These are phyloP conservation scores for Terfezia claveryi DNA, from an alignment of 495 filamentous ascomycete genomes.

Conservation along the genomic window DNA sequence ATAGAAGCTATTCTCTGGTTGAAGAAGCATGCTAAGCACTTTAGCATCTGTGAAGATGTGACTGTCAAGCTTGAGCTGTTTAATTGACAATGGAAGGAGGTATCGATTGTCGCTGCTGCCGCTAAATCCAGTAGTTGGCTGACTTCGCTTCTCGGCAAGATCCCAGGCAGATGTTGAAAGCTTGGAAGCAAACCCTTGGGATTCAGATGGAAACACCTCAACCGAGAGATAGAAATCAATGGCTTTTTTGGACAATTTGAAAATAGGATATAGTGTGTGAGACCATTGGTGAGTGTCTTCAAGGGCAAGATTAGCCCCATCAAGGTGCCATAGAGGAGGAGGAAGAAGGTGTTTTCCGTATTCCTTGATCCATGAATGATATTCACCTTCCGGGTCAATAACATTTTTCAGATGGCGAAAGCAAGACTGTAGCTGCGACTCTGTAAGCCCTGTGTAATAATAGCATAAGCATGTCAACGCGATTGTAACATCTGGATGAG, in stretches of 20 bases:
- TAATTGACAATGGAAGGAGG: conserved; percentile 23
- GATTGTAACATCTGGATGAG: conserved; percentile 27
- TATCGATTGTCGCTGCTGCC: conserved; percentile 25
- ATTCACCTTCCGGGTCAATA: conserved; percentile 24
- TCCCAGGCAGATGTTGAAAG: conserved; percentile 27
- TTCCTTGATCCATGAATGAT: conserved; percentile 22
- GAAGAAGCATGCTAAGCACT: conserved; percentile 23
- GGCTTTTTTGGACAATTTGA: conserved; percentile 17
- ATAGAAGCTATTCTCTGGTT: conserved; percentile 19
- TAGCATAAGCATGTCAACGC: conserved; percentile 24
- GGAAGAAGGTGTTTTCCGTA: neutral
- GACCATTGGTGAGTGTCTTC: conserved; percentile 21
- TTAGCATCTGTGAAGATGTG: conserved; percentile 24
- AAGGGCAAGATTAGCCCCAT: conserved; percentile 22
- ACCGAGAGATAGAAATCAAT: conserved; percentile 24
- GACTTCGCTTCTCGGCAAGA: conserved; percentile 12
- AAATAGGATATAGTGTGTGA: conserved; percentile 17
- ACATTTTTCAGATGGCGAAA: conserved; percentile 22
- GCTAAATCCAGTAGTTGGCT: conserved; percentile 25
- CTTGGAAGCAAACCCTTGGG: conserved; percentile 24
- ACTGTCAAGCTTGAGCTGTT: conserved; percentile 20
- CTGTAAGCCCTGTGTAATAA: conserved; percentile 23
- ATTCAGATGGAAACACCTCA: conserved; percentile 24
- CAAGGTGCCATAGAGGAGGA: conserved; percentile 15
- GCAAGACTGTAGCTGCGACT: conserved; percentile 19